phyloP scores from a whole-genome alignment of 2,329 filamentous ascomycete species.

The Cytospora leucostoma region DNA sequence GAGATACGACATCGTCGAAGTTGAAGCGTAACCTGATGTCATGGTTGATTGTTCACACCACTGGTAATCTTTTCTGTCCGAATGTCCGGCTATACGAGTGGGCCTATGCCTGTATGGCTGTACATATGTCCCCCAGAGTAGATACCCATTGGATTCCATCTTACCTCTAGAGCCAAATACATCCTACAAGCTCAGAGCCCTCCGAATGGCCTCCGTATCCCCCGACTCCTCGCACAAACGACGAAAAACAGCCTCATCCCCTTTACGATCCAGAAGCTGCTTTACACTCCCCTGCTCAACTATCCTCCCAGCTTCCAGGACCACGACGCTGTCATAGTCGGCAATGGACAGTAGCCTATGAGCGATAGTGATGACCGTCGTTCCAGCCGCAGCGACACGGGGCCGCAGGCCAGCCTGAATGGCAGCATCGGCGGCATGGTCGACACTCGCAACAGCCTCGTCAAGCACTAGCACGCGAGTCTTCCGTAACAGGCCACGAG shows the following conservation, averaged over 20 bases:
- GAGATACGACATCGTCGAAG: not conserved
- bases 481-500: slow-evolving; percentile 7
- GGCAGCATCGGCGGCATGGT: slow-evolving; percentile 16
- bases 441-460: slow-evolving; percentile 18
- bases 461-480: slow-evolving; percentile 16
- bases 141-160: no score
- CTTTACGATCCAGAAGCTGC: slow-evolving; percentile 15
- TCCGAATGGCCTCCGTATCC: not conserved
- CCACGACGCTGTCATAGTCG: slow-evolving; percentile 18
- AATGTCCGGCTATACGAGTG: not conserved
- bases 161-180: no score
- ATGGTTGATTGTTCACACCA: not conserved
- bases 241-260: slow-evolving; percentile 1
- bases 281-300: slow-evolving; percentile 19
- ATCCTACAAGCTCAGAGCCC: not conserved
- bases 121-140: no score
- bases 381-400: not conserved
- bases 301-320: slow-evolving; percentile 19
- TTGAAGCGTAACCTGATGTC: not conserved
- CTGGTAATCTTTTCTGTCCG: not conserved
- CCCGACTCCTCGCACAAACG: slow-evolving; percentile 15
- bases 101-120: no score
- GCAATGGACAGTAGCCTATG: slow-evolving; percentile 20
- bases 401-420: slow-evolving; percentile 18
- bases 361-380: slow-evolving; percentile 22